phyloP scores from a whole-genome alignment of 1,284 basidiomycete species.

The Pseudozyma tsukubaensis region DNA sequence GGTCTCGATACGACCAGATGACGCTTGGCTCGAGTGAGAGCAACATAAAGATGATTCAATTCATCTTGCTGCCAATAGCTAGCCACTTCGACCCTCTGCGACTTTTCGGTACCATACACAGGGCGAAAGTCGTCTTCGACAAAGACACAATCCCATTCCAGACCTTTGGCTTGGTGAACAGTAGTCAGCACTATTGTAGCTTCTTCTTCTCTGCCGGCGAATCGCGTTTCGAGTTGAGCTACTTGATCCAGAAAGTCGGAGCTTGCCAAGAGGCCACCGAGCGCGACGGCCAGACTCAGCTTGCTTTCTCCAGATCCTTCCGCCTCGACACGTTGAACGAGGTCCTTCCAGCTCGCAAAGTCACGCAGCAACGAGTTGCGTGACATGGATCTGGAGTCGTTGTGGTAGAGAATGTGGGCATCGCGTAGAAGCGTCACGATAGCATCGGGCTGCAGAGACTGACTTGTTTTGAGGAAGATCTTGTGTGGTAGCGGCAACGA shows the following conservation, averaged over 20 bases:
- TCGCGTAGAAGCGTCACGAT: conserved; percentile 57
- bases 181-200: conserved; percentile 58
- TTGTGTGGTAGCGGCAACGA: conserved; percentile 35
- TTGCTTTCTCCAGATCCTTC: conserved; percentile 59
- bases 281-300: conserved; percentile 54
- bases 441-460: conserved; percentile 46
- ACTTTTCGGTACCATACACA: conserved; percentile 23
- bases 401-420: conserved; percentile 56
- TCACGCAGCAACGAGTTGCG: conserved; percentile 55
- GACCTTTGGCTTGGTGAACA: conserved; percentile 63
- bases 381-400: conserved; percentile 40
- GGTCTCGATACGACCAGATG: conserved; percentile 42
- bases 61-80: conserved; percentile 53
- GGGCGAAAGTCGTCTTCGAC: conserved; percentile 62
- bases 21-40: conserved; percentile 55
- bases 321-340: conserved; percentile 61
- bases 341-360: conserved; percentile 62
- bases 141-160: conserved; percentile 62
- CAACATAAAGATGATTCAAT: conserved; percentile 62
- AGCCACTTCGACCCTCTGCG: conserved; percentile 42
- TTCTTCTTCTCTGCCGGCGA: conserved; percentile 33
- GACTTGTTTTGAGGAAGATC: conserved; percentile 61
- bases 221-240: conserved; percentile 45
- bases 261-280: conserved; percentile 42
- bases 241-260: conserved; percentile 56